These are phyloP conservation scores for Fagus sylvatica DNA, from an alignment of 306 rosid species.

Conservation along the genomic window DNA sequence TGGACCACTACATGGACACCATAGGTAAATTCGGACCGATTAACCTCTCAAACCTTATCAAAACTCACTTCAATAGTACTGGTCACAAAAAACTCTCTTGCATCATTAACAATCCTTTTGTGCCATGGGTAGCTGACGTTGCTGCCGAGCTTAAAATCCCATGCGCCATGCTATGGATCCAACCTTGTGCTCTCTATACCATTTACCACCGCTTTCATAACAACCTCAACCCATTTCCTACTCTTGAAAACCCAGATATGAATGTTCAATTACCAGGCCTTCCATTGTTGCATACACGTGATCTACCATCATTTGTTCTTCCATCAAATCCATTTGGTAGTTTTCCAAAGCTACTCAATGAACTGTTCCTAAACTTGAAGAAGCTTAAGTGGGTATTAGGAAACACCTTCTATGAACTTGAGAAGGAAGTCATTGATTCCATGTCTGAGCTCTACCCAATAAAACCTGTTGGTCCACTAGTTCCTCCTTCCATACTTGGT, in stretches of 20 bases:
- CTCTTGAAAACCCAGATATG: conserved; percentile 13
- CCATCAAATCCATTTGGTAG: conserved; percentile 31
- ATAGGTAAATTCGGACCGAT: conserved; percentile 34
- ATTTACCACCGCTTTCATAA: conserved; percentile 45
- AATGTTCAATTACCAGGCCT: conserved; percentile 39
- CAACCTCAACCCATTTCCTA: conserved; percentile 32
- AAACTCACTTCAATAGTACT: conserved; percentile 22
- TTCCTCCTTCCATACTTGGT: conserved; percentile 39
- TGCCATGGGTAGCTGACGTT: conserved; percentile 50
- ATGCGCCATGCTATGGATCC: conserved; percentile 57
- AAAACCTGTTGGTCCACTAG: conserved; percentile 41
- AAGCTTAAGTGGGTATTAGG: conserved; percentile 47
- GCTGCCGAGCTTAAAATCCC: conserved; percentile 40
- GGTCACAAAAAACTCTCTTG: conserved; percentile 32
- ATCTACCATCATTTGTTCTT: conserved; percentile 53
- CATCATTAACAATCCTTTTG: conserved; percentile 50
- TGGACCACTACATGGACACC: conserved; percentile 32
- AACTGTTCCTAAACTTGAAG: conserved; percentile 33
- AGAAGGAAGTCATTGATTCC: conserved; percentile 44
- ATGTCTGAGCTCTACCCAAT: conserved; percentile 33
- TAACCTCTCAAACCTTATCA: conserved; percentile 35
- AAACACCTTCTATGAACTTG: conserved; percentile 44
- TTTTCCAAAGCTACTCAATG: neutral
- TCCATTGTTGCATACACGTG: conserved; percentile 34
- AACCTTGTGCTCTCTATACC: conserved; percentile 49